Base-by-base conservation (phyloP, 164 flowering plant species). In the Buxus sempervirens region DNA sequence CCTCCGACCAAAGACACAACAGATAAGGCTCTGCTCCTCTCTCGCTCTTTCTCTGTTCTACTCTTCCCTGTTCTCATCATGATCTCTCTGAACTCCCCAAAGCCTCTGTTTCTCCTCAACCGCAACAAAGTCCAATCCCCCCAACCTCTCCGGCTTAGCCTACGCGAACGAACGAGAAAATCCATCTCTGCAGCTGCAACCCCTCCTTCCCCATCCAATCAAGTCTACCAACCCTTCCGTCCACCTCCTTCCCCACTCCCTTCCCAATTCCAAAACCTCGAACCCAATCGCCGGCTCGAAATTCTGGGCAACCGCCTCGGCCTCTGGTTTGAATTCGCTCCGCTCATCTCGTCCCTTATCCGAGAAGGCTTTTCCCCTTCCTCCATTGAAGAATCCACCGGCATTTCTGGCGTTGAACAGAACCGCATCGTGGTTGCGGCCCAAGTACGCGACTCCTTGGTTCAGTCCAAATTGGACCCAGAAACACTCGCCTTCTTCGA, bases 271-370 rank as follows among this genome's bases (percentile, higher is more conserved):
- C 78, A 75, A 36, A 60, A 79, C 66, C 94, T 91, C 63, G 84
- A 83, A 76, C 19, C 80, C 71, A 67, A 74, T 62, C 67, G 62
- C 49, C 83, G 83, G 57, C 72, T 93, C 74, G 86, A 83, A 10
- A 64, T 83, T 77, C 89, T 94, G 51, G 28, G 82, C 65, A 81
- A 88, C 73, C 91, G 98, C 53, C 84, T 88, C 58, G 98, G 97
- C 75, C 81, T 76, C 70, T 91, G 96, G 98, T 83, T 65, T 75
- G 95, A 94, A 41, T 87, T 85, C 77, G 97, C 97, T 61, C 91
- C 95, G 0, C 80, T 91, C 48, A 86, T 94, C 73, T 63, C 91
- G 25, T 56, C 89, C 60, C 85, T 94, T 19, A 59, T 73, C 58
- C 79, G 75, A 7, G 86, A 90, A 57, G 96, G 97, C 49, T 87